Percentiles rank a stretch among this genome's conserved stretches.
phyloP scores from a whole-genome alignment of 2,329 filamentous ascomycete species.

The Ophiostoma fasciatum region DNA sequence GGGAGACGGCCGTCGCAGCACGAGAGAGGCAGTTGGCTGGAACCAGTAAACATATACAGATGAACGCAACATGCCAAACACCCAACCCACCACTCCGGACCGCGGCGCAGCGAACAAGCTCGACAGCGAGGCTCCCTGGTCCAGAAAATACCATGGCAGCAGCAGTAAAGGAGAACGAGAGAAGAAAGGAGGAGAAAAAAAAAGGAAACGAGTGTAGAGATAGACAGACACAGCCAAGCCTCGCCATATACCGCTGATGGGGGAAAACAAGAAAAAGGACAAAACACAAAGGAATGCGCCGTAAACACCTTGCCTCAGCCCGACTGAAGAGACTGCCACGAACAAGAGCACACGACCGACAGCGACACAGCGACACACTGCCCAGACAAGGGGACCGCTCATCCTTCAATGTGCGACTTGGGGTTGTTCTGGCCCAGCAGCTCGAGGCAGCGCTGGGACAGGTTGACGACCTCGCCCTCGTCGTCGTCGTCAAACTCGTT shows the following conservation, averaged over 20 bases:
- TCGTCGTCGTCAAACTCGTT: constrained; percentile 80
- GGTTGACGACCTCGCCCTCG: constrained; percentile 80
- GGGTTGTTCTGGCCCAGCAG: constrained; percentile 61
- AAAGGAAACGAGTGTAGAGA: neutral
- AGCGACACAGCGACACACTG: no score
- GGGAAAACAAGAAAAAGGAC: neutral
- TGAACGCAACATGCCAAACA: neutral
- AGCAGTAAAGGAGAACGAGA: neutral
- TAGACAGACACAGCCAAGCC: neutral
- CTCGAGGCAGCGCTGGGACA: constrained; percentile 82
- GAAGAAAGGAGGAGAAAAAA: neutral
- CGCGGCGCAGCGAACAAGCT: no score
- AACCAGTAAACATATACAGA: no score
- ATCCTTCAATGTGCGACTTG: constrained; percentile 74
- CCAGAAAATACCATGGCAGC: neutral
- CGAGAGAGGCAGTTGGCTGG: no score
- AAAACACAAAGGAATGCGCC: constrained; percentile 19
- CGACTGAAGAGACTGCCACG: constrained; percentile 2
- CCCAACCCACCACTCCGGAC: no score
- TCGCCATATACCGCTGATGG: no score
- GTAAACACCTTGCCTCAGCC: constrained; percentile 24
- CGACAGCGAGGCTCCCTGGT: no score
- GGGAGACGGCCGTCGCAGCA: no score
- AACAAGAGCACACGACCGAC: no score
- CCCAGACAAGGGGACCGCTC: no score